Evolutionary conservation across 2,329 filamentous ascomycete species (phyloP).

Genomic region (Aureobasidium zeae): DNA sequence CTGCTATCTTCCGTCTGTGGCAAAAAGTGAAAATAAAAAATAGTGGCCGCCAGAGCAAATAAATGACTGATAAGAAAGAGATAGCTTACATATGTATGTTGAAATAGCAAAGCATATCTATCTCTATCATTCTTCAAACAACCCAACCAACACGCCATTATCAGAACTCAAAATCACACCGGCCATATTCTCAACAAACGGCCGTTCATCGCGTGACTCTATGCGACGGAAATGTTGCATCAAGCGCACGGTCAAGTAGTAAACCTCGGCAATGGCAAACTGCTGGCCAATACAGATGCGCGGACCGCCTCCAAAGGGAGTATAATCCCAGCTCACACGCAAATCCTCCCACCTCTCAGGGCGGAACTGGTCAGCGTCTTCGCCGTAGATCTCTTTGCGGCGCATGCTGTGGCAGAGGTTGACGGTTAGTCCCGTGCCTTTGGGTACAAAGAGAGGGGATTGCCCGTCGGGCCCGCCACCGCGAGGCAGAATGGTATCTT

Average conservation of each 20-base stretch:
- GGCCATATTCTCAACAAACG: conserved; percentile 4
- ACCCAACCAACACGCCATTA: conserved; percentile 3
- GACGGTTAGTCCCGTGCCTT: conserved; percentile 25
- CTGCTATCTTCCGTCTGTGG: no score
- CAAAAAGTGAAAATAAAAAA: no score
- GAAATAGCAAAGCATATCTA: no score
- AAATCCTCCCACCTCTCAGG: conserved; percentile 28
- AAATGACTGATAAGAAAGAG: no score
- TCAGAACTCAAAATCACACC: conserved; percentile 3
- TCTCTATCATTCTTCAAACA: no score
- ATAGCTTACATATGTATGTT: no score
- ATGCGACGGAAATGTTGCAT: conserved; percentile 15
- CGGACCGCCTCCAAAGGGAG: conserved; percentile 10
- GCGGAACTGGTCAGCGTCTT: conserved; percentile 32
- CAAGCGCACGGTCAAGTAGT: conserved; percentile 13
- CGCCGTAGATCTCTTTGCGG: conserved; percentile 30
- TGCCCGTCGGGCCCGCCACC: conserved; percentile 46
- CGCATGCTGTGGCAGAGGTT: conserved; percentile 31
- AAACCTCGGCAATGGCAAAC: conserved; percentile 11
- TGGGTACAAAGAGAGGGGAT: conserved; percentile 43
- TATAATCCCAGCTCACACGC: conserved; percentile 10
- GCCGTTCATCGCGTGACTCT: conserved; percentile 3
- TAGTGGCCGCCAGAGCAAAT: no score
- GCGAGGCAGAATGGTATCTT: conserved; percentile 63
- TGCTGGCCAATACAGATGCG: conserved; percentile 12